phyloP scores from a whole-genome alignment of 805 yeast species.

The Naumovozyma baii region DNA sequence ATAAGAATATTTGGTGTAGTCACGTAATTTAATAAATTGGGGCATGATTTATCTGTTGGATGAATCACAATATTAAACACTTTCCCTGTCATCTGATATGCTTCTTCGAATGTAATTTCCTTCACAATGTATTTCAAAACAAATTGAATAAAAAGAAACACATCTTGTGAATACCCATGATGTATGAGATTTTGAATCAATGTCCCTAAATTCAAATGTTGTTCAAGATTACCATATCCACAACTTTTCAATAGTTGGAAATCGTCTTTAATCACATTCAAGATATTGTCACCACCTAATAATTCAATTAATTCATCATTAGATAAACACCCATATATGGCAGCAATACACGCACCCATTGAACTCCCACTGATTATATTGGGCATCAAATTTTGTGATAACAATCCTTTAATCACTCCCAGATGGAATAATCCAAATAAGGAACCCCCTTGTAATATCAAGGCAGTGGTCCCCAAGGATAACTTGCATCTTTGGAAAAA shows the following conservation, averaged over 20 bases:
- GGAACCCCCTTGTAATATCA: slow-evolving; percentile 90
- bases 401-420: slow-evolving; percentile 83
- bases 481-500: slow-evolving; percentile 78
- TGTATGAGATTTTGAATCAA: slow-evolving; percentile 65
- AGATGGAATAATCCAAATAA: slow-evolving; percentile 88
- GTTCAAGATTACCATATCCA: slow-evolving; percentile 32
- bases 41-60: slow-evolving; percentile 53
- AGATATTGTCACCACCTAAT: slow-evolving; percentile 32
- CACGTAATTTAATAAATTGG: slow-evolving; percentile 72
- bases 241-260: slow-evolving; percentile 48
- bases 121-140: slow-evolving; percentile 63
- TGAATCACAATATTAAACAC: slow-evolving; percentile 78
- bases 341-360: slow-evolving; percentile 88
- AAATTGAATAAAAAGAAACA: slow-evolving; percentile 65
- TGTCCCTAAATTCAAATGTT: slow-evolving; percentile 40
- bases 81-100: slow-evolving; percentile 67
- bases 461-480: slow-evolving; percentile 82
- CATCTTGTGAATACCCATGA: slow-evolving; percentile 81
- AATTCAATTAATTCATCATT: slow-evolving; percentile 50
- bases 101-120: slow-evolving; percentile 87
- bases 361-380: slow-evolving; percentile 85
- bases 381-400: slow-evolving; percentile 67
- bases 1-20: slow-evolving; percentile 89
- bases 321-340: slow-evolving; percentile 65
- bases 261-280: slow-evolving; percentile 43